Evolutionary conservation across 345 rosid species (phyloP).

Genomic region (Hevea brasiliensis): DNA sequence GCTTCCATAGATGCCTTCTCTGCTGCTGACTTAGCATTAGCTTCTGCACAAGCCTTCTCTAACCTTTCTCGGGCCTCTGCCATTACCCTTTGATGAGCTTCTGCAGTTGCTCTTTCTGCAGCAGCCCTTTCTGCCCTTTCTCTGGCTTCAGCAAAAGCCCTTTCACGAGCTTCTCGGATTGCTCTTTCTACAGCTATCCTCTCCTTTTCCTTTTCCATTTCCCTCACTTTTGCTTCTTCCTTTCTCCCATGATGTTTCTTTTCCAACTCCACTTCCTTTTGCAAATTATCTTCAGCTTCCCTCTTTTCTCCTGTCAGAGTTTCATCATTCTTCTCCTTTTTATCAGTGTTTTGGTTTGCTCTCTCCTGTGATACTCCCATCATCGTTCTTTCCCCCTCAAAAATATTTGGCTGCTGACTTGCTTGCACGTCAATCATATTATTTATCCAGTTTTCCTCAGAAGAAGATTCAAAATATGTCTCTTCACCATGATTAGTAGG

Average conservation of each 20-base stretch:
- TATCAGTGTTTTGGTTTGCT: constrained; percentile 30
- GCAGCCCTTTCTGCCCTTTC: constrained; percentile 67
- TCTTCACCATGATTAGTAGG: constrained; percentile 30
- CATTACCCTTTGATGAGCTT: constrained; percentile 52
- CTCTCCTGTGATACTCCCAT: constrained; percentile 22
- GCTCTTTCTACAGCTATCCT: constrained; percentile 88
- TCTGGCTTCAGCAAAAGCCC: constrained; percentile 87
- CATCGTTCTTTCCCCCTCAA: constrained; percentile 34
- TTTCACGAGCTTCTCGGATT: constrained; percentile 87
- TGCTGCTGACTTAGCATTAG: constrained; percentile 39
- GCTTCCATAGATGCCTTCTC: constrained; percentile 60
- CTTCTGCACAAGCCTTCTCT: constrained; percentile 51
- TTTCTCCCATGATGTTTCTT: constrained; percentile 38
- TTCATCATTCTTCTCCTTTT: constrained; percentile 39
- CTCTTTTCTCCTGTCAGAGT: constrained; percentile 43
- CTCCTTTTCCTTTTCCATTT: constrained; percentile 64
- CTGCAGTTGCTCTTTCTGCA: constrained; percentile 62
- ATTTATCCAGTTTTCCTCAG: constrained; percentile 34
- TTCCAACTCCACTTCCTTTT: constrained; percentile 42
- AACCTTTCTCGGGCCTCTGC: constrained; percentile 56
- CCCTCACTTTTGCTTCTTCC: constrained; percentile 54
- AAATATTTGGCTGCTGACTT: constrained; percentile 33
- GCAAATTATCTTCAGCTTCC: constrained; percentile 39
- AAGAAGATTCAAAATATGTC: constrained; percentile 24
- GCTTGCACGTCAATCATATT: constrained; percentile 27